A percentile compares a stretch with the other conserved stretches of the same genome.
Conservation (phyloP, 306 rosid genomes). For the Herpetospermum pedunculosum region DNA sequence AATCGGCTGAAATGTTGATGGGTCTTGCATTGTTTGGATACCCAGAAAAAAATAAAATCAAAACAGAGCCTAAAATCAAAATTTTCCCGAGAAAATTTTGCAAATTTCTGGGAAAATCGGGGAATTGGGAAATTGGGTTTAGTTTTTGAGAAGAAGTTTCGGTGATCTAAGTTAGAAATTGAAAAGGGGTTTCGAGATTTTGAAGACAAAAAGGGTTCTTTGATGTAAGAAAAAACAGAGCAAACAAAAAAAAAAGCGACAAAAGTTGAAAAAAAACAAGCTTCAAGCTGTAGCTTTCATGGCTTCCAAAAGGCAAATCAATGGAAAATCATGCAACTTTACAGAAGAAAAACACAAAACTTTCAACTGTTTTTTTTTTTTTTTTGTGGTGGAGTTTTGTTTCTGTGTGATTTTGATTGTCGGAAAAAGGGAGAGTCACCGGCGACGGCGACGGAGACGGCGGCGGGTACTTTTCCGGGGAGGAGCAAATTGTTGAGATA, state of each 20-base stretch:
- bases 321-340: not conserved
- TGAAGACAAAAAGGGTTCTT: not conserved
- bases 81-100: not conserved
- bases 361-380: not conserved
- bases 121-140: not conserved
- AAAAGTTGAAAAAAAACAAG: not conserved
- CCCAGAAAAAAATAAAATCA: not conserved
- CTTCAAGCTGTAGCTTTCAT: slow-evolving; percentile 9
- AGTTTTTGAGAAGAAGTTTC: not conserved
- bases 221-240: not conserved
- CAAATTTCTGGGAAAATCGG: not conserved
- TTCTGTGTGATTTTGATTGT: not conserved
- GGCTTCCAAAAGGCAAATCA: not conserved
- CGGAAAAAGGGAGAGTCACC: not conserved
- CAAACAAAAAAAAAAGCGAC: not conserved
- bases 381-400: not conserved
- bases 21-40: slow-evolving; percentile 48
- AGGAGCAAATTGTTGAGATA: slow-evolving; percentile 13
- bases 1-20: slow-evolving; percentile 30
- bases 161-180: not conserved
- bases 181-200: not conserved
- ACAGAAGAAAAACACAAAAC: not conserved
- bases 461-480: slow-evolving; percentile 1
- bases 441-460: not conserved
- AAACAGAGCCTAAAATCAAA: not conserved